Evolutionary conservation across 2,329 filamentous ascomycete species (phyloP), one percentile per base, ranked within the genome.

Genomic region (Penicillium sp.): DNA sequence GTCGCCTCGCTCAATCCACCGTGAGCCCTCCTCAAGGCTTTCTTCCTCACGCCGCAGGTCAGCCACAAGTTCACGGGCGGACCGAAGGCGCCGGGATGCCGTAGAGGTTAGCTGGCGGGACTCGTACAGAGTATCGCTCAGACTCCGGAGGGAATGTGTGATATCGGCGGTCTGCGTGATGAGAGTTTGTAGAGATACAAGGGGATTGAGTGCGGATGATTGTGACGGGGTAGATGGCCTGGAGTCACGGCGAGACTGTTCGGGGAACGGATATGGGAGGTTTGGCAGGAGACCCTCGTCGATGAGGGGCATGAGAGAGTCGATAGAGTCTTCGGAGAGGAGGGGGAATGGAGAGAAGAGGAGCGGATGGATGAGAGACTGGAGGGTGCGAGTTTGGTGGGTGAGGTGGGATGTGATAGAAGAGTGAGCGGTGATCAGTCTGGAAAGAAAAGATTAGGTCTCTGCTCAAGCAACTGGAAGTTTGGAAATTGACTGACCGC

Each of bases 121-220:
- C 84, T 97, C 95, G 66, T 97, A 91, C 21, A 98, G 75, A 3
- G 87, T 90, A 63, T 98, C 93, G 5, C 87, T 88, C 4, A 98
- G 75, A 51, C 88, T 85, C 54, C 87, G 88, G 32, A 98, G 78
- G 5, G 87, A 87, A 56, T 87, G 79, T 7, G 91, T 79, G 18
- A 91, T 71, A 47, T 89, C 85, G 17, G 79, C 73, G 0, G 86
- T 90, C 48, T 87, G 74, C 5, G 78, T 74, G 59, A 87, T 83
- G 36, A 91, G 75, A 15, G 79, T 76, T 42, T 81, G 76, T 31
- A 90, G 70, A 7, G 85, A 86, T 52, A 76, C 75, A 52, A 85
- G 77, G 59, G 47, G 84, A 36, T 69, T 63, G n/a, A 56, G 40
- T 18, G 54, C 29, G 18, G 58, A 41, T 13, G 56, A 48, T 30